Evolutionary conservation across 192 early-diverging fungal species (phyloP).

Genomic region (Coemansia guatemalensis): DNA sequence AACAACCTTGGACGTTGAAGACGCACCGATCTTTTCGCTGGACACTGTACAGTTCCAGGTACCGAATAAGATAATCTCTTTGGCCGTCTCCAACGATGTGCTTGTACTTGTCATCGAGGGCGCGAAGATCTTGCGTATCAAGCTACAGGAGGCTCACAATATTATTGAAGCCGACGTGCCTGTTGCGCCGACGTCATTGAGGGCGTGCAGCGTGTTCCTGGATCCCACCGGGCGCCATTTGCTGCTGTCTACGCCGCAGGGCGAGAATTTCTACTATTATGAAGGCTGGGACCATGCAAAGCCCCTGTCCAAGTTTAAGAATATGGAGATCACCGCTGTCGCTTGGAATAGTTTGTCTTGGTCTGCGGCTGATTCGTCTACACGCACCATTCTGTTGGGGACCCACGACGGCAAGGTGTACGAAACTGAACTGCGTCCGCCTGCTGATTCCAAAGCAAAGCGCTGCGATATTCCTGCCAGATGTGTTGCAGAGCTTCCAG

Average conservation of each 20-base stretch:
- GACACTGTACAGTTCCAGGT: conserved; percentile 90
- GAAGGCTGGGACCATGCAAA: conserved; percentile 85
- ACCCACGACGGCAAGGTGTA: conserved; percentile 84
- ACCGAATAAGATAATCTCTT: conserved; percentile 67
- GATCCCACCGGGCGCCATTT: conserved; percentile 89
- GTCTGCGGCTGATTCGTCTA: conserved; percentile 54
- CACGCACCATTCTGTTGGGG: conserved; percentile 82
- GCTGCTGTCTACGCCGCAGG: conserved; percentile 82
- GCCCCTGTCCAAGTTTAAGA: conserved; percentile 74
- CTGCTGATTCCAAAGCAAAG: conserved; percentile 79
- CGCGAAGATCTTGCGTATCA: conserved; percentile 79
- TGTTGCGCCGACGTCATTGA: conserved; percentile 24
- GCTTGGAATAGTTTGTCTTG: conserved; percentile 77
- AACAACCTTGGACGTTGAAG: conserved; percentile 41
- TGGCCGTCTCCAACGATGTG: conserved; percentile 82
- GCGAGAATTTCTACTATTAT: conserved; percentile 91
- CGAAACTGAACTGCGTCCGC: conserved; percentile 87
- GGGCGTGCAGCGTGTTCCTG: conserved; percentile 67
- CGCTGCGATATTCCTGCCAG: conserved; percentile 79
- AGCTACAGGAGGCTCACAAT: conserved; percentile 76
- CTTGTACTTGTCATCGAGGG: conserved; percentile 78
- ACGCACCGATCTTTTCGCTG: conserved; percentile 72
- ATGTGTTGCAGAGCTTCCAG: conserved; percentile 61
- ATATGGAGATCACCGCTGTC: conserved; percentile 80
- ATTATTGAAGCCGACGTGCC: conserved; percentile 45